A percentile compares a stretch with the other conserved stretches of the same genome.
Conservation (phyloP, 371 early-diverging fungal species). For the Zancudomyces culisetae region DNA sequence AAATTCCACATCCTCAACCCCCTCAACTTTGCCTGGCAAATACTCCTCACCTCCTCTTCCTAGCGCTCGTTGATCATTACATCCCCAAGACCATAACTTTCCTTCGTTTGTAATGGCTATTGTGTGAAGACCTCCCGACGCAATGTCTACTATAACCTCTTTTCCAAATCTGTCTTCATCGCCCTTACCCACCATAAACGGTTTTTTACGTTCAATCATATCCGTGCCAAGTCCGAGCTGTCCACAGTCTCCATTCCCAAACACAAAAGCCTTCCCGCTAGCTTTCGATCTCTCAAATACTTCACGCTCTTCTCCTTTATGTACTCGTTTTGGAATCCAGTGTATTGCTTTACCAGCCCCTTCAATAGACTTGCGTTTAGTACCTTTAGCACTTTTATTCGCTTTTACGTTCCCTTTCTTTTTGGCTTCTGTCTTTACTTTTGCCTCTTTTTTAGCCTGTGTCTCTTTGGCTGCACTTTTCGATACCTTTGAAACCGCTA, state of each 20-base stretch:
- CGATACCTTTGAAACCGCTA: too few species aligned
- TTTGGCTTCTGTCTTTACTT: not conserved
- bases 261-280: conserved; percentile 60
- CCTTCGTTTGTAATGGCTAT: conserved; percentile 59
- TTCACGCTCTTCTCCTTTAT: conserved; percentile 5
- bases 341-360: too few species aligned
- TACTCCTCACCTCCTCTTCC: conserved; percentile 76
- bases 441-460: conserved; percentile 1
- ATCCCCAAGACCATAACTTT: conserved; percentile 84
- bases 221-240: conserved; percentile 89
- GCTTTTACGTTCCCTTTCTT: not conserved
- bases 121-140: conserved; percentile 80
- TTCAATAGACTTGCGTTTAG: not conserved
- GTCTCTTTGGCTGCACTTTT: too few species aligned
- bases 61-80: conserved; percentile 96
- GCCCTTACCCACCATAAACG: conserved; percentile 34
- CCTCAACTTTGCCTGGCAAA: conserved; percentile 32
- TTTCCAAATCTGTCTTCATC: too few species aligned
- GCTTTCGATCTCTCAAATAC: conserved; percentile 4
- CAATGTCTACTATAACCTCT: conserved; percentile 49
- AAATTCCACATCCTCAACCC: conserved; percentile 48
- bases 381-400: not conserved
- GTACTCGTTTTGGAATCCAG: conserved; percentile 12
- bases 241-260: conserved; percentile 90
- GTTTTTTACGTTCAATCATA: conserved; percentile 46